Evolutionary conservation across 2,329 filamentous ascomycete species (phyloP).

Genomic region (Blumeria hordei): DNA sequence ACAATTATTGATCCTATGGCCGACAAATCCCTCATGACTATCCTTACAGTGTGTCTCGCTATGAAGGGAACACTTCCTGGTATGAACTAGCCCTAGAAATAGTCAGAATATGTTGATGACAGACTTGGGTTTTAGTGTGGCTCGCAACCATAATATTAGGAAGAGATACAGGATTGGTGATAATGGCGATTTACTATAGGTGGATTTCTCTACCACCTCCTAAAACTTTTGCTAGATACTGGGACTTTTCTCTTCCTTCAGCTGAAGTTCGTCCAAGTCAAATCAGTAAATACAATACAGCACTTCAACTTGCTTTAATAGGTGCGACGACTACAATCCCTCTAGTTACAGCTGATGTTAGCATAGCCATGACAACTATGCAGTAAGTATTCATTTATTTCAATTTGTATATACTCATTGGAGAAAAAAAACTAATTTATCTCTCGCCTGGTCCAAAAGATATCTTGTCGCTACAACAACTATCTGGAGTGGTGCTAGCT

Average conservation of each 20-base stretch:
- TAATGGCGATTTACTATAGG: conserved; percentile 82
- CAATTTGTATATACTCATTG: not conserved
- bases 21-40: conserved; percentile 88
- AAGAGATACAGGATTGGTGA: conserved; percentile 57
- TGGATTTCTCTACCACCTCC: conserved; percentile 85
- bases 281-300: conserved; percentile 83
- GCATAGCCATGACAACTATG: conserved; percentile 29
- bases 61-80: conserved; percentile 60
- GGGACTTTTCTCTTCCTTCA: conserved; percentile 85
- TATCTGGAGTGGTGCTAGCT: conserved; percentile 80
- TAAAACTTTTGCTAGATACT: conserved; percentile 80
- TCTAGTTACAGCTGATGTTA: conserved; percentile 36
- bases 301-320: conserved; percentile 68
- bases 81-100: conserved; percentile 19
- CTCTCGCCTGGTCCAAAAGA: conserved; percentile 16
- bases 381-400: conserved; percentile 26
- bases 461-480: conserved; percentile 76
- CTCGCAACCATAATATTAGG: conserved; percentile 77
- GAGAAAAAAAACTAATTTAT: not conserved
- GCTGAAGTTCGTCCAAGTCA: conserved; percentile 65
- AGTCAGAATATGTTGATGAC: not conserved
- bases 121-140: conserved; percentile 32
- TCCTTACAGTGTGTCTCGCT: conserved; percentile 65
- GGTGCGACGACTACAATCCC: conserved; percentile 65
- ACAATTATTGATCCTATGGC: conserved; percentile 93